A percentile compares a stretch with the other conserved stretches of the same genome.
These are phyloP conservation scores for Annulohypoxylon truncatum DNA, from an alignment of 2,329 filamentous ascomycete genomes.

Conservation along the genomic window DNA sequence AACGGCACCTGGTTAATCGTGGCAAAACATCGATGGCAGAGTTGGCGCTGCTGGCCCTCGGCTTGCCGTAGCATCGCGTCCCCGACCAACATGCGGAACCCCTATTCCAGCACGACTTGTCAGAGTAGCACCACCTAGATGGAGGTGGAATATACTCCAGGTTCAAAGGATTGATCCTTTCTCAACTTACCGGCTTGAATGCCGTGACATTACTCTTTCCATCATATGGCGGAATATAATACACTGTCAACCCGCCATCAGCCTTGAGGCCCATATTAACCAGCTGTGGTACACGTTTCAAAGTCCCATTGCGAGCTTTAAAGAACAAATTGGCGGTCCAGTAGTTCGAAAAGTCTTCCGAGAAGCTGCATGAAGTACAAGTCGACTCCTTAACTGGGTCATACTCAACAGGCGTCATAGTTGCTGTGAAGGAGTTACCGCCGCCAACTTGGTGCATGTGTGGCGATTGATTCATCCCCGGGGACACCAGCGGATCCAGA, in stretches of 20 bases:
- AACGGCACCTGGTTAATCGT: constrained; percentile 47
- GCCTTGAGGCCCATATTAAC: constrained; percentile 47
- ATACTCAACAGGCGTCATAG: constrained; percentile 27
- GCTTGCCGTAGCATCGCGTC: constrained; percentile 49
- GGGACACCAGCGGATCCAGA: constrained; percentile 41
- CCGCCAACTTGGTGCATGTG: constrained; percentile 67
- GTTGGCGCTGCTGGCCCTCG: constrained; percentile 52
- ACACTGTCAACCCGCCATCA: constrained; percentile 42
- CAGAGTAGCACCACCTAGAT: background rate
- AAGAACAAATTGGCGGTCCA: constrained; percentile 52
- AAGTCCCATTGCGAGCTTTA: constrained; percentile 47
- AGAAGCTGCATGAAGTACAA: constrained; percentile 35
- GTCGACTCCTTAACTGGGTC: constrained; percentile 34
- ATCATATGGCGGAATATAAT: constrained; percentile 38
- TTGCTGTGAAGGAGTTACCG: constrained; percentile 52
- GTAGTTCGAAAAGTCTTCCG: constrained; percentile 50
- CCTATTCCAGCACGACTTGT: constrained; percentile 16
- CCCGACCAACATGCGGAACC: constrained; percentile 58
- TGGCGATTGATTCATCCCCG: constrained; percentile 57
- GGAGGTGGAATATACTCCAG: background rate
- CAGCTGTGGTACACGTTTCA: constrained; percentile 45
- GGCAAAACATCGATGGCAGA: constrained; percentile 56
- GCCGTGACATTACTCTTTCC: constrained; percentile 53
- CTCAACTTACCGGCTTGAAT: constrained; percentile 51
- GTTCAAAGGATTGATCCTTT: background rate